phyloP scores from a whole-genome alignment of 208 protist species.

The Leishmania aethiopica region DNA sequence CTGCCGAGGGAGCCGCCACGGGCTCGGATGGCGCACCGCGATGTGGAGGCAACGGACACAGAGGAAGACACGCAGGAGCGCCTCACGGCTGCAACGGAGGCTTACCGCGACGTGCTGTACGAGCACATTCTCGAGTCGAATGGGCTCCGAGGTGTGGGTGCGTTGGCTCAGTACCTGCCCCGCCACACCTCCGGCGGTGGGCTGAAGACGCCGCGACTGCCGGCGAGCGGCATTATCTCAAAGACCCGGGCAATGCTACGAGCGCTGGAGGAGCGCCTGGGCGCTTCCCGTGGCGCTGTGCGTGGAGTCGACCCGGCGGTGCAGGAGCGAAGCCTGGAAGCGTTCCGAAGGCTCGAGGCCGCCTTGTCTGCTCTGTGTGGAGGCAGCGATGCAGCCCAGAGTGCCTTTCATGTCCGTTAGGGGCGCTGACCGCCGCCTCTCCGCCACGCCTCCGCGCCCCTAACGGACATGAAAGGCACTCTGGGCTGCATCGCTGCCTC shows the following conservation, averaged over 20 bases:
- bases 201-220: not conserved
- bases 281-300: not conserved
- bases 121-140: constrained; percentile 47
- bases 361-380: constrained; percentile 23
- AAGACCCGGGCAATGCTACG: constrained; percentile 18
- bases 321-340: constrained; percentile 23
- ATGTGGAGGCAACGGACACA: not conserved
- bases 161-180: constrained; percentile 20
- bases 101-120: constrained; percentile 48
- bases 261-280: constrained; percentile 32
- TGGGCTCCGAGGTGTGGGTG: constrained; percentile 10
- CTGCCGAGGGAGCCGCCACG: constrained; percentile 2
- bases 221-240: not conserved
- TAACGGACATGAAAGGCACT: not conserved
- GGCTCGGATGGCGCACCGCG: not conserved
- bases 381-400: no score
- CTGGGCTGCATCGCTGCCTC: not conserved
- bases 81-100: constrained; percentile 37
- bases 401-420: no score
- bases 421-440: not conserved
- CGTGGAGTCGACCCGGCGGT: constrained; percentile 18
- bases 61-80: constrained; percentile 31
- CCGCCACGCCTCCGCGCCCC: not conserved
- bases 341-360: constrained; percentile 23
- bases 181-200: not conserved